Percentiles rank a stretch among this genome's conserved stretches.
phyloP scores from a whole-genome alignment of 306 rosid species.

The Quercus dentata region DNA sequence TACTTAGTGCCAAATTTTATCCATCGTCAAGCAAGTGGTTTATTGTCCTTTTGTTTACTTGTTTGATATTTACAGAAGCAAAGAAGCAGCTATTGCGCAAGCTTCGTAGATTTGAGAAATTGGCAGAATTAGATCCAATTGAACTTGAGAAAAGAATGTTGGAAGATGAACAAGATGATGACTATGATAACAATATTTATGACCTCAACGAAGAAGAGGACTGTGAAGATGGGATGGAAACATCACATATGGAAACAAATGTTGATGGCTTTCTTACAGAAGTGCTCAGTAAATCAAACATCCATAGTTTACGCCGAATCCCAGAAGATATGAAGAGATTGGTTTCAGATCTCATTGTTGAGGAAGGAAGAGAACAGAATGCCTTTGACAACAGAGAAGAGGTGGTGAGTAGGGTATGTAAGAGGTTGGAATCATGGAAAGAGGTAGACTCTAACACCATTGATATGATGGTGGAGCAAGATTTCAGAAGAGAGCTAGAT shows the following conservation, averaged over 20 bases:
- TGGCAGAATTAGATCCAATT: constrained; percentile 76
- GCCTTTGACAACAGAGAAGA: constrained; percentile 25
- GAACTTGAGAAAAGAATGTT: constrained; percentile 73
- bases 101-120: constrained; percentile 82
- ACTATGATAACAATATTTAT: constrained; percentile 12
- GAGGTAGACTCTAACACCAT: constrained; percentile 68
- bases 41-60: background rate
- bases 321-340: constrained; percentile 52
- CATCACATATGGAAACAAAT: constrained; percentile 26
- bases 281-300: constrained; percentile 29
- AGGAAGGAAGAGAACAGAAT: constrained; percentile 45
- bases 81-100: constrained; percentile 67
- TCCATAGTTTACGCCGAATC: constrained; percentile 13
- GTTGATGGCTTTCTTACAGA: constrained; percentile 32
- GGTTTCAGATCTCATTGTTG: constrained; percentile 57
- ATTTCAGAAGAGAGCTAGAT: constrained; percentile 46
- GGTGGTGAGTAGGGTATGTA: constrained; percentile 41
- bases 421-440: constrained; percentile 67
- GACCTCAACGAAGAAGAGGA: constrained; percentile 31
- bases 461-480: constrained; percentile 82
- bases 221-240: constrained; percentile 16
- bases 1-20: background rate
- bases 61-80: constrained; percentile 54
- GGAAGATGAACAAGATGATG: constrained; percentile 38
- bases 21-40: background rate